These are phyloP conservation scores for Fusarium denticulatum DNA, from an alignment of 2,329 filamentous ascomycete genomes.

Conservation along the genomic window DNA sequence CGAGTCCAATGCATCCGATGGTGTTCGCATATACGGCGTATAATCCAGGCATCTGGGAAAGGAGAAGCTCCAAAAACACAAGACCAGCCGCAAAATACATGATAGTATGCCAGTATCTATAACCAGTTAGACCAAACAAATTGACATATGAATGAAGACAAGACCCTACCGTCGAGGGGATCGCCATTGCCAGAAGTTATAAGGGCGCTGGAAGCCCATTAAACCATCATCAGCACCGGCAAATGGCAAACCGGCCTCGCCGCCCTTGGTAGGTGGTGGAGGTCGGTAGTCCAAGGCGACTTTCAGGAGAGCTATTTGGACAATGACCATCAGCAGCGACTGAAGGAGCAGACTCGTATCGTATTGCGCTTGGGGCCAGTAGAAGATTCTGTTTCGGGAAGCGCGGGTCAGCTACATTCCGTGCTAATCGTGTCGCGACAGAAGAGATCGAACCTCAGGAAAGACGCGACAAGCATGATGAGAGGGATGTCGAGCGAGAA, in stretches of 20 bases:
- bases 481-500: slow-evolving; percentile 77
- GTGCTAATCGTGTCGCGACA: not conserved
- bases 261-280: slow-evolving; percentile 66
- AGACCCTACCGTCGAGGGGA: slow-evolving; percentile 69
- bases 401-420: slow-evolving; percentile 31
- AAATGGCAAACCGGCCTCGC: slow-evolving; percentile 71
- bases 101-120: slow-evolving; percentile 81
- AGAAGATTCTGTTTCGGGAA: slow-evolving; percentile 66
- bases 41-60: slow-evolving; percentile 66
- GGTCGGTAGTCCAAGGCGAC: slow-evolving; percentile 76
- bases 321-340: slow-evolving; percentile 71
- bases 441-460: slow-evolving; percentile 63
- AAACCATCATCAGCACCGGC: slow-evolving; percentile 57
- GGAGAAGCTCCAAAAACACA: slow-evolving; percentile 71
- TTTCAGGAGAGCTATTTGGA: slow-evolving; percentile 72
- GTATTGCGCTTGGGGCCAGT: slow-evolving; percentile 74
- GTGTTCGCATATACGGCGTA: slow-evolving; percentile 73
- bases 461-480: slow-evolving; percentile 76
- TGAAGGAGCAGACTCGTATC: slow-evolving; percentile 72
- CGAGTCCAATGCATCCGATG: slow-evolving; percentile 79
- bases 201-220: slow-evolving; percentile 66
- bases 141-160: not conserved
- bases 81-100: slow-evolving; percentile 72
- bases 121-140: slow-evolving; percentile 8
- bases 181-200: slow-evolving; percentile 86